These are phyloP conservation scores for Kazachstania martiniae DNA, from an alignment of 805 yeast species.

Conservation along the genomic window DNA sequence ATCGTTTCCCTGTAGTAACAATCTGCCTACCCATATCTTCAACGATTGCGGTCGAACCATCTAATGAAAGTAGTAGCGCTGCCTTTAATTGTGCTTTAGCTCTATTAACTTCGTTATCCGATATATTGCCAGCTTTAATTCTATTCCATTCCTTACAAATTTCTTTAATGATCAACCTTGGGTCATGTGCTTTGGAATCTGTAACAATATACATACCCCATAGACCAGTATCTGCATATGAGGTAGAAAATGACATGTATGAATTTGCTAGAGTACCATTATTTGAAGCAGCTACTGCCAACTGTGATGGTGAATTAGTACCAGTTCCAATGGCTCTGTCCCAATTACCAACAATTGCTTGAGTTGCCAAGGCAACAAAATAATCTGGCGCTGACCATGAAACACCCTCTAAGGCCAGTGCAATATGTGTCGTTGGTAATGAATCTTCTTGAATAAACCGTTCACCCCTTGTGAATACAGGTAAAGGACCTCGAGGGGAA, in stretches of 20 bases:
- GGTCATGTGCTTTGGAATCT: conserved; percentile 54
- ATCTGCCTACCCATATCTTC: conserved; percentile 97
- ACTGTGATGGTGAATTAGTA: conserved; percentile 73
- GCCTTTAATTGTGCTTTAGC: conserved; percentile 95
- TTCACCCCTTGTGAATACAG: conserved; percentile 79
- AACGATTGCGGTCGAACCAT: conserved; percentile 91
- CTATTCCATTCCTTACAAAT: conserved; percentile 83
- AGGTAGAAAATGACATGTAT: conserved; percentile 92
- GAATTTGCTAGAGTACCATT: conserved; percentile 70
- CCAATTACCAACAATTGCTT: conserved; percentile 96
- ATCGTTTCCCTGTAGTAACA: conserved; percentile 74
- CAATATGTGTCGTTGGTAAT: conserved; percentile 82
- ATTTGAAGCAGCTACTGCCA: conserved; percentile 50
- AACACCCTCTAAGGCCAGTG: conserved; percentile 94
- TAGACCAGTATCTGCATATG: conserved; percentile 93
- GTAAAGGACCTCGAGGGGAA: conserved; percentile 50
- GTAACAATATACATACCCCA: conserved; percentile 94
- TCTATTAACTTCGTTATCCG: conserved; percentile 80
- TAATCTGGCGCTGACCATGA: conserved; percentile 95
- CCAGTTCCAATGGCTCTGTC: conserved; percentile 86
- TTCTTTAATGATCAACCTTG: conserved; percentile 60
- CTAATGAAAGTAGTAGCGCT: conserved; percentile 75
- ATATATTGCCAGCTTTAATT: conserved; percentile 62
- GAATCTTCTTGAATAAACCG: conserved; percentile 72
- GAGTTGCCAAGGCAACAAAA: conserved; percentile 90